Percentiles rank a stretch among this genome's conserved stretches.
phyloP scores from a whole-genome alignment of 768 basidiomycete genomes.

The Naganishia onofrii region DNA sequence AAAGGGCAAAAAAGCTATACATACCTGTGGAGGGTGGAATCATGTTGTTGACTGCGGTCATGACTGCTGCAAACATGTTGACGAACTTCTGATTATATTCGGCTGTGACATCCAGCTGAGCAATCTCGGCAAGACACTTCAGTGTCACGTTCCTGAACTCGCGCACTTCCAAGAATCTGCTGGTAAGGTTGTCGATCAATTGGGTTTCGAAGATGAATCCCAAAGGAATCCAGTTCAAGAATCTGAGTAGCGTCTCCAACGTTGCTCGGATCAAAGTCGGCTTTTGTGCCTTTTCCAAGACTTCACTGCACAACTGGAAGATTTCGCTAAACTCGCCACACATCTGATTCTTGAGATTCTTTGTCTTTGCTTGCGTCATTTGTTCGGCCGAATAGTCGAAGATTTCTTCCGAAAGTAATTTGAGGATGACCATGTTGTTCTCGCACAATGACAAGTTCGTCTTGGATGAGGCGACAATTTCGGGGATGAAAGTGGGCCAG shows the following conservation, averaged over 20 bases:
- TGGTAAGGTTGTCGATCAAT: constrained; percentile 88
- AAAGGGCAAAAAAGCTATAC: constrained; percentile 21
- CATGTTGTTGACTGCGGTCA: constrained; percentile 96
- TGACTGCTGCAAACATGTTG: constrained; percentile 94
- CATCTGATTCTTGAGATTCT: constrained; percentile 96
- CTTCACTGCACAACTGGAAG: constrained; percentile 95
- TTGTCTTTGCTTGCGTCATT: constrained; percentile 96
- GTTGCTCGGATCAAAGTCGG: constrained; percentile 89
- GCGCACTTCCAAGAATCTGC: constrained; percentile 88
- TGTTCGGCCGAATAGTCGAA: constrained; percentile 98
- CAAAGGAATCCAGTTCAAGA: constrained; percentile 98
- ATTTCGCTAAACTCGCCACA: constrained; percentile 95
- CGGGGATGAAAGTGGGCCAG: constrained; percentile 96
- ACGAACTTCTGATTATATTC: constrained; percentile 99
- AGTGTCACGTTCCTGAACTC: constrained; percentile 97
- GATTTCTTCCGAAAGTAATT: constrained; percentile 95
- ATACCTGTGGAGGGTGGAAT: constrained; percentile 81
- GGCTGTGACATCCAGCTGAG: constrained; percentile 84
- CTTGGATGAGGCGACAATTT: constrained; percentile 95
- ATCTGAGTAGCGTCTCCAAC: constrained; percentile 87
- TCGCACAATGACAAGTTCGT: constrained; percentile 94
- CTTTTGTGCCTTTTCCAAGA: constrained; percentile 95
- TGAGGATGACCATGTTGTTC: constrained; percentile 99
- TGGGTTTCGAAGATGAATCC: constrained; percentile 99
- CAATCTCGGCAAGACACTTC: constrained; percentile 95